Evolutionary conservation across 257 asterid species (phyloP), one percentile per base, ranked within the genome.

Genomic region (Nicotiana benthamiana): DNA sequence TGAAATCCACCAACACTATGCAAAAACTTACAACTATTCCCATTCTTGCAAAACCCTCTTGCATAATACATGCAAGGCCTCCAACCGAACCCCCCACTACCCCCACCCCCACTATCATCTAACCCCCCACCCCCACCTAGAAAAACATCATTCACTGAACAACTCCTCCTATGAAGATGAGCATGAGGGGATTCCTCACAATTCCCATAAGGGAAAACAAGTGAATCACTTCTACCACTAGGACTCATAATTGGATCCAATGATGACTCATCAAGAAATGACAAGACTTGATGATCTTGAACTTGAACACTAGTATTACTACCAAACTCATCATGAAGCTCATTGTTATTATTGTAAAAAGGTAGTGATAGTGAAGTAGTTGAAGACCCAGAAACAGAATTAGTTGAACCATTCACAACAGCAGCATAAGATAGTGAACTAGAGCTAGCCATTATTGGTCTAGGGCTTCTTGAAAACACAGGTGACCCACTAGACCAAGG

Each of bases 51-150:
- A 59, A 91, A 89, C 10, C 98, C 98, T 67, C 91, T 88, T 0
- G 97, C 93, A 57, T 54, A 94, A 85, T 94, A 94, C 91, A 91
- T 86, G 90, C 98, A 94, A 22, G 97, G 98, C 83, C 93, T 87
- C 97, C 97, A 91, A 43, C 97, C 89, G 77, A 90, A 83, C n/a
- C 92, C 94, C 77, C 40, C 20, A 24, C 18, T 26, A 22, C 10
- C 79, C 0, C 88, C 90, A n/a, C 83, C 82, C 11, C 89, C 90
- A 15, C 80, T 88, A 4, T 88, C 97, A 36, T 89, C 82, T 22
- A 75, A 46, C 20, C 82, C 83, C 66, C 88, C 88, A 16, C 96
- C 20, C 91, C 48, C 84, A 72, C 88, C 90, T 12, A 93, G 88
- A 66, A 87, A 90, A 30, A 90, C 98, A 80, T 94, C 98, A 66